Evolutionary conservation across 345 rosid genomes (phyloP).

Genomic region (Camelina sativa): DNA sequence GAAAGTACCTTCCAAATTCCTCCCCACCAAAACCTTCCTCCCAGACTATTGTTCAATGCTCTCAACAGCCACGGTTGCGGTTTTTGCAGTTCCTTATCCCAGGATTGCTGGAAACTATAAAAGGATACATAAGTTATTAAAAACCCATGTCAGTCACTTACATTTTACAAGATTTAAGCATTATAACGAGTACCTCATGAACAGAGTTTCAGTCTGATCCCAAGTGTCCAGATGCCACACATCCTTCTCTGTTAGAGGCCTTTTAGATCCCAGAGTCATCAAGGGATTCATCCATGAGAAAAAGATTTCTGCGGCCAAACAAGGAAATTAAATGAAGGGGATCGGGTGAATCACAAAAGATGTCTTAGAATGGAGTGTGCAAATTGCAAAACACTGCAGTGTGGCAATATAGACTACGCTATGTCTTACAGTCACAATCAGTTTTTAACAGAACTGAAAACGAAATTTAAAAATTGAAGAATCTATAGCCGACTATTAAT

Average conservation of each 20-base stretch:
- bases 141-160: constrained; percentile 20
- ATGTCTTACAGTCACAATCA: constrained; percentile 6
- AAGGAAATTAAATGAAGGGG: background rate
- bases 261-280: constrained; percentile 82
- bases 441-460: constrained; percentile 3
- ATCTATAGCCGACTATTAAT: background rate
- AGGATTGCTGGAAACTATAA: constrained; percentile 82
- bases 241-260: constrained; percentile 91
- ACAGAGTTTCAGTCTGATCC: constrained; percentile 92
- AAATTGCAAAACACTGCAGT: background rate
- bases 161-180: constrained; percentile 18
- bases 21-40: constrained; percentile 99
- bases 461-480: background rate
- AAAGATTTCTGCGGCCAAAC: constrained; percentile 50
- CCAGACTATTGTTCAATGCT: constrained; percentile 80
- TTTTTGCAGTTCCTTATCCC: constrained; percentile 80
- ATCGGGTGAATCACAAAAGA: background rate
- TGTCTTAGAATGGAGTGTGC: constrained; percentile 10
- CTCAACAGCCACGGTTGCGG: constrained; percentile 90
- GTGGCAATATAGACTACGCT: constrained; percentile 9
- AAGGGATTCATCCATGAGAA: constrained; percentile 94
- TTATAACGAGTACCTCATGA: constrained; percentile 52
- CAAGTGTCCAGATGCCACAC: constrained; percentile 92
- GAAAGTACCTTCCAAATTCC: constrained; percentile 96
- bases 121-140: constrained; percentile 39